Evolutionary conservation across 768 basidiomycete genomes (phyloP), one percentile per base, ranked within the genome.

Genomic region (Russula ochroleuca): DNA sequence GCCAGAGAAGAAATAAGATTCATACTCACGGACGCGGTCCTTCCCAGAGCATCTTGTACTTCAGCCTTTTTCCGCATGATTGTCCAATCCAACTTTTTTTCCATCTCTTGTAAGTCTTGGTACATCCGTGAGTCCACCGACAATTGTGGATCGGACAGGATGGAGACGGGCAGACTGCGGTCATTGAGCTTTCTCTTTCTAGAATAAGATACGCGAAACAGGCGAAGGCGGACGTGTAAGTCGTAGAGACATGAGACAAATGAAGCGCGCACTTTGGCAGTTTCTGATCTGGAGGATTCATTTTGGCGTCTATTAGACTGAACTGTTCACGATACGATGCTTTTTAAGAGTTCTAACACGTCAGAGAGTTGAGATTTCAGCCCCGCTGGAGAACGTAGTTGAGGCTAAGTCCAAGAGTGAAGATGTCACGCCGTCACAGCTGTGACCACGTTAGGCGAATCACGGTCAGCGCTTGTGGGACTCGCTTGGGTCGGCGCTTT

Each of bases 41-140:
- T 81, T 23, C 82, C 82, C 51, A 95, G 72, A n/a, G 92, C 85
- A 71, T 98, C 94, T 71, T 94, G 90, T 37, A 98, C 86, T 72
- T 98, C 94, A 11, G 88, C 88, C 69, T 82, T 85, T 75, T 96
- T 96, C 72, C 95, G 80, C 72, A 85, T 86, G 80, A 95, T 88
- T 4, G 93, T 95, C 95, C 95, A 97, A 74, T 98, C 94, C 17
- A 98, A 78, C 72, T 88, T 91, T 62, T 90, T 83, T 73, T 97
- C 94, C 85, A 92, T 92, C 67, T 90, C 87, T 31, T 94, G 74
- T 45, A 97, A 77, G 69, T 91, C 86, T 64, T 87, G 84, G 74
- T 96, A 97, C 83, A 95, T 91, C 62, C 78, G 79, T 25, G 92
- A 92, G 72, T 96, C 93, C 69, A 84, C 81, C 1, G 87, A 83